Evolutionary conservation across 176 grass and related monocot species (phyloP), one percentile per base, ranked within the genome.

Genomic region (Ampelocalamus luodianensis): DNA sequence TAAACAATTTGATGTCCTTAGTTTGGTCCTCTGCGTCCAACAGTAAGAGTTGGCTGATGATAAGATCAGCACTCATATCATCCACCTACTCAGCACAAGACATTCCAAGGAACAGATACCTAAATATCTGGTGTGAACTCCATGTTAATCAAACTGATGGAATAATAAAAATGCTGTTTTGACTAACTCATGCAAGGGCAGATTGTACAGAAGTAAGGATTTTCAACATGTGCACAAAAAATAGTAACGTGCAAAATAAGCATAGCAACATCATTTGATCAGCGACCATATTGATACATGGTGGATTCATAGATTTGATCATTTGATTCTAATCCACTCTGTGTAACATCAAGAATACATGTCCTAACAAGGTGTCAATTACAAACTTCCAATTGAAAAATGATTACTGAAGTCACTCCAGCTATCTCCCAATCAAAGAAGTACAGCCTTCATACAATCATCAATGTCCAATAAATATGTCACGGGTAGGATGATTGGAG

Each of bases 1-100:
- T 95, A 85, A 98, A 98, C 83, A 98, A 87, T 39, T 90, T 98
- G 61, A 98, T 98, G 36, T 98, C 96, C 80, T 93, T 98, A 43
- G 87, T 83, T 38, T 92, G 82, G 83, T 98, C 89, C 69, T 93
- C 81, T 14, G 96, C 96, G 90, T 98, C 96, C 68, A 98, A 85
- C 59, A 95, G 82, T 85, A 98, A 78, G 44, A 98, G 82, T 76
- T 98, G 96, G 73, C 89, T 95, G 40, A 95, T 93, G 83, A 98
- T 79, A 72, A 95, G 83, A 90, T 98, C 96, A 54, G 93, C 96
- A 66, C 85, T 90, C 68, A 85, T 79, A 78, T 90, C 83, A 79
- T 98, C 95, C 82, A 98, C 93, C 95, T 98, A 79, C 59, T 87
- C 72, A 85, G 54, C 66, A 81, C 68, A 78, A 67, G 61, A 65